These are phyloP conservation scores for Diophrys sp. DNA, from an alignment of 73 alveolate genomes.

Conservation along the genomic window DNA sequence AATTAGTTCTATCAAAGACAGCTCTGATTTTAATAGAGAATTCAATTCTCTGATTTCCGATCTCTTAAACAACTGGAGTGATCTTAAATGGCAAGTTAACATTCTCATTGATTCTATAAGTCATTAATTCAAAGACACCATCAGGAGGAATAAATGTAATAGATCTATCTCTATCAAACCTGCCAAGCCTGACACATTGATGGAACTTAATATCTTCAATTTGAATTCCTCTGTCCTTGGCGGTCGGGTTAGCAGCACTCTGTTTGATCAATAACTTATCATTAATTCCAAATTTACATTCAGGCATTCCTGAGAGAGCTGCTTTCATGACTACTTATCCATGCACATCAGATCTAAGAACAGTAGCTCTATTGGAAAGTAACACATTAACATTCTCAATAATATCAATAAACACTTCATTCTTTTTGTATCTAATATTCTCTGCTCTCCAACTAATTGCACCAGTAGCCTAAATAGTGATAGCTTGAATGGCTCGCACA, in stretches of 20 bases:
- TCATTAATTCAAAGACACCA: slow-evolving; percentile 90
- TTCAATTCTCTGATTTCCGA: slow-evolving; percentile 77
- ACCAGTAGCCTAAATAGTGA: slow-evolving; percentile 91
- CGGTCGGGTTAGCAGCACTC: slow-evolving; percentile 64
- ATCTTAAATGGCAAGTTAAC: slow-evolving; percentile 91
- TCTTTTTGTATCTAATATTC: slow-evolving; percentile 80
- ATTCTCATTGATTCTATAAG: slow-evolving; percentile 93
- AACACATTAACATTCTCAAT: slow-evolving; percentile 92
- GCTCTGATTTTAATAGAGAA: slow-evolving; percentile 87
- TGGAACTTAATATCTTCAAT: slow-evolving; percentile 92
- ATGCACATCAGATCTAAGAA: slow-evolving; percentile 85
- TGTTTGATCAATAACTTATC: slow-evolving; percentile 87
- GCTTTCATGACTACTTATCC: slow-evolving; percentile 89
- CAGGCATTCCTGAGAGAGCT: slow-evolving; percentile 93
- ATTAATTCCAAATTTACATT: slow-evolving; percentile 98
- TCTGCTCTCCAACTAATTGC: slow-evolving; percentile 93
- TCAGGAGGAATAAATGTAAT: slow-evolving; percentile 97
- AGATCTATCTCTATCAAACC: slow-evolving; percentile 94
- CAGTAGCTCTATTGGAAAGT: slow-evolving; percentile 89
- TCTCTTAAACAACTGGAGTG: slow-evolving; percentile 84
- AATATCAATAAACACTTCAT: slow-evolving; percentile 95
- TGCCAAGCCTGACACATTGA: slow-evolving; percentile 90
- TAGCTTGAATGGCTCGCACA: slow-evolving; percentile 45
- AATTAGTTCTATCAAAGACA: slow-evolving; percentile 82
- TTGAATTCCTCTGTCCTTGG: slow-evolving; percentile 66